phyloP scores from a whole-genome alignment of 2,329 filamentous ascomycete genomes.

The Endoconidiophora polonica region DNA sequence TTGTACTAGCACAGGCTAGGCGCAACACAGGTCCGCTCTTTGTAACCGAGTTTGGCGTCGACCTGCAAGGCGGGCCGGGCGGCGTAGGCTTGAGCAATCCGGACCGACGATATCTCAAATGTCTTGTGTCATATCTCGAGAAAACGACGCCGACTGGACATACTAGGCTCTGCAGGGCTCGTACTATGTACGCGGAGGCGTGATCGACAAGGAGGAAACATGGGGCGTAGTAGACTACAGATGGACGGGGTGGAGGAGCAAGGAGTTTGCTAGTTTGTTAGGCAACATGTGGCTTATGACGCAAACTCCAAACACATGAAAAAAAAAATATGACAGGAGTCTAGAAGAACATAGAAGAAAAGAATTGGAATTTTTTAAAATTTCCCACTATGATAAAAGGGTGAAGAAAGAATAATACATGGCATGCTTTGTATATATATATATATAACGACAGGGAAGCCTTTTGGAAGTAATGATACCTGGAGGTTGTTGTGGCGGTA shows the following conservation, averaged over 20 bases:
- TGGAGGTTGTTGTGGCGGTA: too few relatives aligned
- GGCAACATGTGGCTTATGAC: constrained; percentile 25
- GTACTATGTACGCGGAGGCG: constrained; percentile 38
- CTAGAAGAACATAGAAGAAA: too few relatives aligned
- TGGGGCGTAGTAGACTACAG: constrained; percentile 32
- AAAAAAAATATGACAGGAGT: neutral
- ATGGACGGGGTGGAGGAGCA: constrained; percentile 25
- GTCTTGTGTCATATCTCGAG: constrained; percentile 34
- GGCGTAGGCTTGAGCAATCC: constrained; percentile 27
- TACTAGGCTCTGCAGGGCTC: constrained; percentile 42
- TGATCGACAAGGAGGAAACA: constrained; percentile 33
- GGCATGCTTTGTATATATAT: too few relatives aligned
- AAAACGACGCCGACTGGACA: constrained; percentile 42
- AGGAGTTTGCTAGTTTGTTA: constrained; percentile 21
- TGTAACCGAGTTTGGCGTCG: constrained; percentile 42
- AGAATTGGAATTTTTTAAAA: too few relatives aligned
- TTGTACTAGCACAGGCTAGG: constrained; percentile 31
- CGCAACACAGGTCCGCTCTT: constrained; percentile 36
- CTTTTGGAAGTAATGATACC: too few relatives aligned
- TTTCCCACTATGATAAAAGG: too few relatives aligned
- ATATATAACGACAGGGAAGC: too few relatives aligned
- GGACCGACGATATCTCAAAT: constrained; percentile 33
- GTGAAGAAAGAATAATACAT: too few relatives aligned
- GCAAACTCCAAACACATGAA: constrained; percentile 19
- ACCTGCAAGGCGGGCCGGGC: constrained; percentile 26